These are phyloP conservation scores for Pyrenula massariospora DNA, from an alignment of 495 filamentous ascomycete genomes.

Conservation along the genomic window DNA sequence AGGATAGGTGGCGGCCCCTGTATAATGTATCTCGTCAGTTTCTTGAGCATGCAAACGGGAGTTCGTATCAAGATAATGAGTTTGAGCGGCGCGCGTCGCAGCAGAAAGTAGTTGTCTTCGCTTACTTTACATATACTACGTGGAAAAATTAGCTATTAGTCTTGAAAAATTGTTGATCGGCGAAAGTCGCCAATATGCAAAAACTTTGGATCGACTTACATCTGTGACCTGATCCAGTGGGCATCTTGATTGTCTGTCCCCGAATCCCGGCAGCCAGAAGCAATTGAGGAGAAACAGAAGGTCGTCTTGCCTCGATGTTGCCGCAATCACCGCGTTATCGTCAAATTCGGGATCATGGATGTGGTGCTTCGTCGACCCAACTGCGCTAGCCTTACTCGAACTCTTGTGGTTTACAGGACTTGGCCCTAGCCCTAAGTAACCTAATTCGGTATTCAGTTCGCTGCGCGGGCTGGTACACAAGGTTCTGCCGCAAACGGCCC, in stretches of 20 bases:
- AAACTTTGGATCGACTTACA: slow-evolving; percentile 46
- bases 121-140: slow-evolving; percentile 89
- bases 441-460: background rate
- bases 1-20: slow-evolving; percentile 88
- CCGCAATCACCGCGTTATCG: no score
- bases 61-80: slow-evolving; percentile 5
- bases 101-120: slow-evolving; percentile 14
- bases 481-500: background rate
- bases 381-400: no score
- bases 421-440: no score
- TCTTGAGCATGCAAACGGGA: slow-evolving; percentile 11
- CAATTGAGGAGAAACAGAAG: no score
- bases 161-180: slow-evolving; percentile 6
- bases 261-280: background rate
- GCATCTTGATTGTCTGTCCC: slow-evolving; percentile 50
- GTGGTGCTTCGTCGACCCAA: no score
- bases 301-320: no score
- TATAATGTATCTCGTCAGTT: slow-evolving; percentile 22
- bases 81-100: slow-evolving; percentile 7
- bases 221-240: slow-evolving; percentile 73
- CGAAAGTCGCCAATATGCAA: slow-evolving; percentile 5
- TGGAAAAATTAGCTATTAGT: slow-evolving; percentile 21
- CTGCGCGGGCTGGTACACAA: background rate
- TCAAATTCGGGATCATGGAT: no score
- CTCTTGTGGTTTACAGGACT: no score